These are phyloP conservation scores for Heliamphora pulchella DNA, from an alignment of 179 eudicot genomes.

Conservation along the genomic window DNA sequence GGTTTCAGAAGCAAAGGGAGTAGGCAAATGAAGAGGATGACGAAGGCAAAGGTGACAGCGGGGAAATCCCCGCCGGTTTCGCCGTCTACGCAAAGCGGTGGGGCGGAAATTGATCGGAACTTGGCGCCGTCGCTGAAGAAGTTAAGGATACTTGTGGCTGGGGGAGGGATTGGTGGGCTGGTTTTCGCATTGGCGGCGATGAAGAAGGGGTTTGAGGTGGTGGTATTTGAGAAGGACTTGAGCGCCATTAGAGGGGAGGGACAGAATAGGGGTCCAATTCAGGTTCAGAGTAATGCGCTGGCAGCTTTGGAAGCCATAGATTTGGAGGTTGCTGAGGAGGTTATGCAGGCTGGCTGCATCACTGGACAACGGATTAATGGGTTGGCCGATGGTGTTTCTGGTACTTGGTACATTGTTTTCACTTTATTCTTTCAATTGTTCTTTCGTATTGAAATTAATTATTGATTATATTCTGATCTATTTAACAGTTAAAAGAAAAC, in stretches of 20 bases:
- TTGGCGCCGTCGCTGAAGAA: constrained; percentile 29
- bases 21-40: constrained; percentile 22
- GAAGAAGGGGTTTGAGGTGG: constrained; percentile 75
- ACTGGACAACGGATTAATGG: constrained; percentile 91
- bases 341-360: constrained; percentile 77
- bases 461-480: no score
- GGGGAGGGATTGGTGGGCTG: constrained; percentile 91
- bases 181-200: constrained; percentile 88
- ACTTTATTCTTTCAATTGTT: no score
- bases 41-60: constrained; percentile 25
- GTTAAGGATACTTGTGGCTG: constrained; percentile 70
- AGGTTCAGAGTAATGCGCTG: constrained; percentile 89
- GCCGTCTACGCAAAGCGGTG: not conserved
- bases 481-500: no score
- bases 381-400: constrained; percentile 80
- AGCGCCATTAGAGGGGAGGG: constrained; percentile 96
- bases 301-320: constrained; percentile 98
- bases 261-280: constrained; percentile 90
- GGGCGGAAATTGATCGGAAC: constrained; percentile 10
- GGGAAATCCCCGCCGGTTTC: constrained; percentile 22
- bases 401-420: constrained; percentile 47
- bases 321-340: constrained; percentile 80
- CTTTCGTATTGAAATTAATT: no score
- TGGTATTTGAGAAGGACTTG: constrained; percentile 86
- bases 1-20: constrained; percentile 15